Base-by-base conservation (phyloP, 768 basidiomycete species). In the Trametes elegans region DNA sequence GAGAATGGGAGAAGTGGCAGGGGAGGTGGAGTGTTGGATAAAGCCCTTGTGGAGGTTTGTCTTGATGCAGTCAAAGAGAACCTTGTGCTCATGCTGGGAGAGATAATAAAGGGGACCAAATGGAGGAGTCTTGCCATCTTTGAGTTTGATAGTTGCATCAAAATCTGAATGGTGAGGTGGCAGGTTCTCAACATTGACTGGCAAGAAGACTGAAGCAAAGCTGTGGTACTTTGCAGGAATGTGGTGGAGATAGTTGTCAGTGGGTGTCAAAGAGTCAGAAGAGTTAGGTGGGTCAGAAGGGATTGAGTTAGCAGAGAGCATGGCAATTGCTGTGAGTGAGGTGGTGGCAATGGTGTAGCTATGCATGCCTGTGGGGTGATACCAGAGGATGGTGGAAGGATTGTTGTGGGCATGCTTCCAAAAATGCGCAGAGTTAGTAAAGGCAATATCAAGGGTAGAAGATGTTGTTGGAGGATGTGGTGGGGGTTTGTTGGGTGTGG, bases 111-210 rank as follows among this genome's bases (percentile, higher is more conserved):
- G 60, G 4, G 68, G 68, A n/a, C 64, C 67, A 7, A 63, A 57
- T 0, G 65, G 62, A 0, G 70, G 69, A 7, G 59, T 53, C 16
- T 57, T 59, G 27, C 63, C 70, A 2, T 66, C 61, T 16, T 67
- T 66, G 3, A 74, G 58, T 18, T 74, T 60, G 46, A 76, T 76
- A 6, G 61, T 58, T 21, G 69, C 63, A 48, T 78, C 74, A 63
- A 71, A 75, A 13, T 23, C 31, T 0, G 61, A 57, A 1, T 65
- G 59, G 53, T 71, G 71, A 10, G 61, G 64, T 4, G 74, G 71
- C 1, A 77, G 69, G 16, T 62, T 63, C 18, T 70, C 60, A 7
- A 67, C 66, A 13, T 66, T 52, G 4, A 38, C 34, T 3, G 62
- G 52, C 3, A 54, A 58, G 49, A 75, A 74, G 10, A 71, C 66